Conservation (phyloP, 2,329 filamentous ascomycete species). For the Phialophora macrospora region DNA sequence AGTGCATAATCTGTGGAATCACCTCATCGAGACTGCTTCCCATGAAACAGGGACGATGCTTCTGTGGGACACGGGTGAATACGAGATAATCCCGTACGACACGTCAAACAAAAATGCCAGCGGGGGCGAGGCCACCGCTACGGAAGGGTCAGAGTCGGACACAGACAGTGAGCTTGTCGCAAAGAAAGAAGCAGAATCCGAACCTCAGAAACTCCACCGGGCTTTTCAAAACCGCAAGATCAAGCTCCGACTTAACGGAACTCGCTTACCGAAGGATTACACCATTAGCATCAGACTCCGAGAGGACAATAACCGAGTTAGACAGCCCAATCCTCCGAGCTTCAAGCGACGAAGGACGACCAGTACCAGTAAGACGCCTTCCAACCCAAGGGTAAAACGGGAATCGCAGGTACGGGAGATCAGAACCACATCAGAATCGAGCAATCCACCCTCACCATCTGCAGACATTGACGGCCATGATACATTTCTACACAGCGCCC, state of each 20-base stretch:
- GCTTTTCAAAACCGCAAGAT: slow-evolving; percentile 64
- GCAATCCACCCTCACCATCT: slow-evolving; percentile 8
- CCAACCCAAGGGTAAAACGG: slow-evolving; percentile 6
- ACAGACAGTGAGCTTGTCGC: slow-evolving; percentile 35
- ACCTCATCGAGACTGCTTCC: slow-evolving; percentile 65
- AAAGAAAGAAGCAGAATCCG: slow-evolving; percentile 34
- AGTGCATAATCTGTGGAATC: slow-evolving; percentile 67
- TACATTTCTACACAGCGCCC: background rate
- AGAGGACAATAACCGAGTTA: slow-evolving; percentile 48
- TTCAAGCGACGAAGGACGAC: slow-evolving; percentile 37
- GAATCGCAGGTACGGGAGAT: background rate
- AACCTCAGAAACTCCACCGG: slow-evolving; percentile 54
- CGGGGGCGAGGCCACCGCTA: slow-evolving; percentile 4
- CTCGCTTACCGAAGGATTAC: slow-evolving; percentile 59
- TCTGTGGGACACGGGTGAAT: slow-evolving; percentile 68
- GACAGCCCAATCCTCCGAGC: slow-evolving; percentile 40
- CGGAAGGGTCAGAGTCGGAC: slow-evolving; percentile 33
- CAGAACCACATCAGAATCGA: slow-evolving; percentile 22
- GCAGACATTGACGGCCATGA: background rate
- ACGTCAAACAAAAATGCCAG: slow-evolving; percentile 37
- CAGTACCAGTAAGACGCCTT: slow-evolving; percentile 37
- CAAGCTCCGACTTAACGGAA: slow-evolving; percentile 60
- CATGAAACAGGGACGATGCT: slow-evolving; percentile 61
- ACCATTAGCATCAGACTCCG: slow-evolving; percentile 61
- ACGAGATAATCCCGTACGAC: slow-evolving; percentile 57